Conservation (phyloP, 1,139 yeast species). For the Hemisphaericaspora subhashii region DNA sequence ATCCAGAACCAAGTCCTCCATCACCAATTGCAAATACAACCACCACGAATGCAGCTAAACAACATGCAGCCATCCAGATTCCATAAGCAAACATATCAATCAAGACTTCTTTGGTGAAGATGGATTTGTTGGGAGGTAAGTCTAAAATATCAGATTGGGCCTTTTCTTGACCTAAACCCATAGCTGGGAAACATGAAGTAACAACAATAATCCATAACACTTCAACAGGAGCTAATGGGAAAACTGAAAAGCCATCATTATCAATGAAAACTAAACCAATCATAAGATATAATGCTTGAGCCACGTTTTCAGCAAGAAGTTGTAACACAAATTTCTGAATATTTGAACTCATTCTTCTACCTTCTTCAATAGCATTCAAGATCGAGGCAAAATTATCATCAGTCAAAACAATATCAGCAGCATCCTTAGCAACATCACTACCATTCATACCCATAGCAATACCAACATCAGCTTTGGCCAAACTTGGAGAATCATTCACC, state of each 20-base stretch:
- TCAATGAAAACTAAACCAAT: slow-evolving; percentile 74
- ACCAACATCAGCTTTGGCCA: slow-evolving; percentile 81
- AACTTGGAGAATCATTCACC: slow-evolving; percentile 80
- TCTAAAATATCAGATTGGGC: slow-evolving; percentile 69
- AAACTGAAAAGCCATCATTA: slow-evolving; percentile 57
- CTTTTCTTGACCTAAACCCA: slow-evolving; percentile 78
- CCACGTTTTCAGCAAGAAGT: slow-evolving; percentile 74
- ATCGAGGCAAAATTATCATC: slow-evolving; percentile 54
- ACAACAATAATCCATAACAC: slow-evolving; percentile 79
- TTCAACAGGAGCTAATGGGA: slow-evolving; percentile 78
- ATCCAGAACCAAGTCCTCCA: slow-evolving; percentile 65
- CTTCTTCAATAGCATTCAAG: slow-evolving; percentile 69
- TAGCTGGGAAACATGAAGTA: slow-evolving; percentile 81
- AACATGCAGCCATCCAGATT: slow-evolving; percentile 67
- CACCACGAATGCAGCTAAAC: slow-evolving; percentile 66
- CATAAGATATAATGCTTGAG: slow-evolving; percentile 71
- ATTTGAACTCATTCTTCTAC: slow-evolving; percentile 78
- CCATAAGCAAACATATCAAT: slow-evolving; percentile 79
- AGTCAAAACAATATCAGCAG: slow-evolving; percentile 55
- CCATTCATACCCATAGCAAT: slow-evolving; percentile 50
- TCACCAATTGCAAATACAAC: slow-evolving; percentile 66
- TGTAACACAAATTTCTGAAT: slow-evolving; percentile 83
- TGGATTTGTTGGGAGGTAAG: slow-evolving; percentile 61
- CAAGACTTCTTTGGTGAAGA: slow-evolving; percentile 70
- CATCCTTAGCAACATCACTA: slow-evolving; percentile 60